phyloP scores from a whole-genome alignment of 2,329 filamentous ascomycete species.

The Verticillium isaacii region DNA sequence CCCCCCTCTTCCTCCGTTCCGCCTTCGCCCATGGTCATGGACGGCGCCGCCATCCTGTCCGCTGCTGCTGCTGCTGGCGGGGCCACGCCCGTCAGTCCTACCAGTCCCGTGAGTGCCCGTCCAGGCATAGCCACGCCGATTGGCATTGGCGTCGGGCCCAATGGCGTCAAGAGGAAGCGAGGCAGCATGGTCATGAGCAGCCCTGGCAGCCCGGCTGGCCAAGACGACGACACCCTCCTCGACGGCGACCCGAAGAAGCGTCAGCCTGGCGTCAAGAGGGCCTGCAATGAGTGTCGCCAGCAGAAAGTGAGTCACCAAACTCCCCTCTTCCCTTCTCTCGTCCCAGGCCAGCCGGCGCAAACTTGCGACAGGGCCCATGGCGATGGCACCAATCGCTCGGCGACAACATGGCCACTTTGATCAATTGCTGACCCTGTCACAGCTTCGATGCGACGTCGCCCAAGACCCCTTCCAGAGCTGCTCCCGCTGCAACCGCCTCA shows the following conservation, averaged over 20 bases:
- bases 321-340: neutral
- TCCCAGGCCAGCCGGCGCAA: neutral
- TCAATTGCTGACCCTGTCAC: slow-evolving; percentile 14
- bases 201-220: slow-evolving; percentile 52
- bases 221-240: slow-evolving; percentile 52
- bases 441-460: slow-evolving; percentile 80
- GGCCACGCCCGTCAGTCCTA: slow-evolving; percentile 48
- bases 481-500: slow-evolving; percentile 72
- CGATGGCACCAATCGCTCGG: neutral
- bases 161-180: slow-evolving; percentile 52
- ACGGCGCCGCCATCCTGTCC: slow-evolving; percentile 39
- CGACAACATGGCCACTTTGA: neutral
- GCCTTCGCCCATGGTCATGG: slow-evolving; percentile 30
- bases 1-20: slow-evolving; percentile 4
- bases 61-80: slow-evolving; percentile 26
- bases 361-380: neutral
- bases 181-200: slow-evolving; percentile 53
- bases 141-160: slow-evolving; percentile 33
- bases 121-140: neutral
- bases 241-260: slow-evolving; percentile 50
- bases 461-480: slow-evolving; percentile 77
- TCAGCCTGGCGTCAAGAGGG: slow-evolving; percentile 68
- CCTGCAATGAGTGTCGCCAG: slow-evolving; percentile 80
- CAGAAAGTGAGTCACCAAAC: slow-evolving; percentile 63
- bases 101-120: slow-evolving; percentile 47